Conservation (phyloP, 495 filamentous ascomycete species). For the Lophiostoma macrostomum region DNA sequence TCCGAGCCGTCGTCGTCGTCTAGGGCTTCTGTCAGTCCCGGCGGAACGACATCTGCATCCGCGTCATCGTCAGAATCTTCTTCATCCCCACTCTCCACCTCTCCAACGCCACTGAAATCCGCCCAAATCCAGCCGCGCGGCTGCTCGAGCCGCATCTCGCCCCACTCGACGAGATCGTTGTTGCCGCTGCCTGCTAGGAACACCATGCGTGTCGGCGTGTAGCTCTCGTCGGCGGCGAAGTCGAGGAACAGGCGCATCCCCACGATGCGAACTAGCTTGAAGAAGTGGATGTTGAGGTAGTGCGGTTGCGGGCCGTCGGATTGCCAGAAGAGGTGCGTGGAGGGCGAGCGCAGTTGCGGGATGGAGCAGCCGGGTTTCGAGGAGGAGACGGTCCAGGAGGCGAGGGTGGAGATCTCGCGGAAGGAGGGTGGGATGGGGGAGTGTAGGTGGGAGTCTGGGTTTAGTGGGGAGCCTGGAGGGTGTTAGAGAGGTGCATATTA, state of each 20-base stretch:
- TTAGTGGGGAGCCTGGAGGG: neutral
- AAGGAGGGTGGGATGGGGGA: conserved; percentile 42
- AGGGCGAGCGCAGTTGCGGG: conserved; percentile 75
- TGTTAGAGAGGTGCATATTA: neutral
- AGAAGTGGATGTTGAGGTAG: conserved; percentile 89
- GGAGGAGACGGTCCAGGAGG: conserved; percentile 87
- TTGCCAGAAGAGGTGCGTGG: conserved; percentile 86
- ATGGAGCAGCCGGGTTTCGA: conserved; percentile 90
- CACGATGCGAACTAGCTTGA: conserved; percentile 83
- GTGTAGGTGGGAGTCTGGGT: conserved; percentile 1
- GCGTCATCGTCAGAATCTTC: conserved; percentile 31
- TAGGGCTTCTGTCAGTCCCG: neutral
- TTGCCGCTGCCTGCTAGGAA: conserved; percentile 82
- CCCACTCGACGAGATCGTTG: conserved; percentile 82
- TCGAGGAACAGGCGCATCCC: conserved; percentile 84
- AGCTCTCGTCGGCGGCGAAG: conserved; percentile 87
- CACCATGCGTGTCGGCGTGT: conserved; percentile 90
- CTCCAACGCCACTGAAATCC: conserved; percentile 63
- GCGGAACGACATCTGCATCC: conserved; percentile 12
- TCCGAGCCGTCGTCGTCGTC: conserved; percentile 36
- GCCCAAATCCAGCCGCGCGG: conserved; percentile 91
- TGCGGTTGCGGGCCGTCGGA: conserved; percentile 96
- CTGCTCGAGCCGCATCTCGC: conserved; percentile 69
- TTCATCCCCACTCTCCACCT: conserved; percentile 27
- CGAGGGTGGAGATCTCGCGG: conserved; percentile 91